phyloP scores from a whole-genome alignment of 2,329 filamentous ascomycete genomes.

The Alternaria consortialis region DNA sequence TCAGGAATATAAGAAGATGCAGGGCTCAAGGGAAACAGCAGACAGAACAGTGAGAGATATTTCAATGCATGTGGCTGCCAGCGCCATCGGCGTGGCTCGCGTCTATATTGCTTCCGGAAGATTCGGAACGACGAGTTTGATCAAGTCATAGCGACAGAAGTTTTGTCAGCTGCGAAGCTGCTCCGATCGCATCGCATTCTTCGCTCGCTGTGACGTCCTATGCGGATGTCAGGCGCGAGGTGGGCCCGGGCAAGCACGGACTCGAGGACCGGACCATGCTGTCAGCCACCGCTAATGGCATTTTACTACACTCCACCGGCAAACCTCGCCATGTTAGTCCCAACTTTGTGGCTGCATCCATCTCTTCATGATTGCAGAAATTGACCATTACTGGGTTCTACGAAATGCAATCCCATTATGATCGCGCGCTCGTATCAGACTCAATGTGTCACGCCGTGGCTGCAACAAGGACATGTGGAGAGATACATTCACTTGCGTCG shows the following conservation, averaged over 20 bases:
- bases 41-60: slow-evolving; percentile 12
- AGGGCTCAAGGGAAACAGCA: slow-evolving; percentile 15
- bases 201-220: slow-evolving; percentile 22
- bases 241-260: slow-evolving; percentile 19
- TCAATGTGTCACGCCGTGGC: slow-evolving; percentile 15
- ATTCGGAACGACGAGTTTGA: slow-evolving; percentile 30
- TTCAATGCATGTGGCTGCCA: slow-evolving; percentile 10
- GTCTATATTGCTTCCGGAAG: slow-evolving; percentile 35
- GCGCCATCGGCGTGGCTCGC: slow-evolving; percentile 12
- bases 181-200: slow-evolving; percentile 35
- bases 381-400: background rate
- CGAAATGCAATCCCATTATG: background rate
- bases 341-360: background rate
- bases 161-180: slow-evolving; percentile 39
- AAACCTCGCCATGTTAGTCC: slow-evolving; percentile 10
- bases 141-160: slow-evolving; percentile 29
- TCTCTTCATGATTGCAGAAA: background rate
- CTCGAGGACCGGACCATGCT: background rate
- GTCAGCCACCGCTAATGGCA: slow-evolving; percentile 21
- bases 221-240: slow-evolving; percentile 15
- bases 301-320: slow-evolving; percentile 3
- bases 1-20: slow-evolving; percentile 9
- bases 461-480: slow-evolving; percentile 14
- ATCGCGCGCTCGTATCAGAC: slow-evolving; percentile 7
- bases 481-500: slow-evolving; percentile 16